phyloP scores from a whole-genome alignment of 352 stramenopile species.

The Phytophthora litchii region DNA sequence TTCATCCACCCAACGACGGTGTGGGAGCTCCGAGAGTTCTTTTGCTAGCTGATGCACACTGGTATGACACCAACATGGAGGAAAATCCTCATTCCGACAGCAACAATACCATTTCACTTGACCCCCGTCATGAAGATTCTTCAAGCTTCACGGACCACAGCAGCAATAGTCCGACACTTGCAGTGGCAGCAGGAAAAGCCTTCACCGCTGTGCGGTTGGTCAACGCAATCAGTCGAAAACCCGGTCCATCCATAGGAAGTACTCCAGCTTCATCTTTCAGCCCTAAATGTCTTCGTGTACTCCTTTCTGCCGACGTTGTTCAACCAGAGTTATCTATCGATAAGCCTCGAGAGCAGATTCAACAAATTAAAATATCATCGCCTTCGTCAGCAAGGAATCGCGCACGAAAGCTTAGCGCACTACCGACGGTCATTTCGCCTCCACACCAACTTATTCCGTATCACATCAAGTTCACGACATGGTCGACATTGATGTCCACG shows the following conservation, averaged over 20 bases:
- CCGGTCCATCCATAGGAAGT: background rate
- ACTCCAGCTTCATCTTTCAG: slow-evolving; percentile 30
- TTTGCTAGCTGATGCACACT: slow-evolving; percentile 70
- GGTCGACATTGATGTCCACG: slow-evolving; percentile 53
- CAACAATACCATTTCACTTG: slow-evolving; percentile 9
- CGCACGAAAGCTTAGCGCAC: slow-evolving; percentile 3
- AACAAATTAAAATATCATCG: slow-evolving; percentile 7
- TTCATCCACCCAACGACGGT: slow-evolving; percentile 29
- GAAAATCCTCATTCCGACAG: background rate
- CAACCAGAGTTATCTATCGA: slow-evolving; percentile 72
- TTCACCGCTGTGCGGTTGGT: slow-evolving; percentile 70
- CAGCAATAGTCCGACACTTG: slow-evolving; percentile 10
- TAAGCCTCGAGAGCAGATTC: slow-evolving; percentile 34
- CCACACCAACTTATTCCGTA: slow-evolving; percentile 24
- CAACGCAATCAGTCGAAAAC: slow-evolving; percentile 55
- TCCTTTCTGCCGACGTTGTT: slow-evolving; percentile 66
- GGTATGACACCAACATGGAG: slow-evolving; percentile 43
- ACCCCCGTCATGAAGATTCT: slow-evolving; percentile 24
- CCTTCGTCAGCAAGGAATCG: slow-evolving; percentile 9
- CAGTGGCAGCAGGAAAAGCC: slow-evolving; percentile 63
- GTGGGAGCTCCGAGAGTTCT: slow-evolving; percentile 38
- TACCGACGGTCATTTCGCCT: background rate
- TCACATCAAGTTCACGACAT: slow-evolving; percentile 79
- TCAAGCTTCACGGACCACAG: background rate
- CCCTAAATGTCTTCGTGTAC: slow-evolving; percentile 61